Evolutionary conservation across 805 yeast genomes (phyloP), one percentile per base, ranked within the genome.

Genomic region (Priceomyces haplophilus): DNA sequence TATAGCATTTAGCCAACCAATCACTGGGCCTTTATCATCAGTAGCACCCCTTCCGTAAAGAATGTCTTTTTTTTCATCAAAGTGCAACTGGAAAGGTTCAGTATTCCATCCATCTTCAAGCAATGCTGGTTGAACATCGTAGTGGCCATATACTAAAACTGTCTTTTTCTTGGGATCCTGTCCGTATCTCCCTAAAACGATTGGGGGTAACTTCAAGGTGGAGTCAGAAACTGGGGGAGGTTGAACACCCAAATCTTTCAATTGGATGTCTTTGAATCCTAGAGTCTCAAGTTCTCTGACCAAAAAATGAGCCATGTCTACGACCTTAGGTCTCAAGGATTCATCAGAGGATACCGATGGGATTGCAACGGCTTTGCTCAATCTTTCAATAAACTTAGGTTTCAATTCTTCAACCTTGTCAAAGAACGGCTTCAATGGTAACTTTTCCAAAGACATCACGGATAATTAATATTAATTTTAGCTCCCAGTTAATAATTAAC

Each of bases 11-110:
- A 93, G 77, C 99, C 99, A 93, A 42, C 96, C 97, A 54, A 90
- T 74, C 35, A 93, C 95, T 29, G 99, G 99, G 24, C 99, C 99
- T 67, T 95, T 93, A 63, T 93, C 99, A 62, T 93, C 99, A 33
- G 97, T 86, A 16, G 96, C 73, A 34, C 99, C 99, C 67, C 99
- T 82, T 38, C 97, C 99, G 56, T 78, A 80, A 57, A 93, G 72
- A 49, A 84, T 75, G 50, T 80, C 83, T 51, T 79, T 79, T 60
- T 82, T 87, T 38, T 72, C 69, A 50, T 70, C 74, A 51, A 64
- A 66, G 48, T 78, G 75, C 58, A 93, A 69, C 43, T 69, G 72
- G 67, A 93, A 93, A 7, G 99, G 99, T 49, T 90, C 96, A 34
- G 93, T 79, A 56, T 75, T 72, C 99, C 99, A 93, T 31, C 99